Evolutionary conservation across 768 basidiomycete species (phyloP).

Genomic region (Lactarius deliciosus): DNA sequence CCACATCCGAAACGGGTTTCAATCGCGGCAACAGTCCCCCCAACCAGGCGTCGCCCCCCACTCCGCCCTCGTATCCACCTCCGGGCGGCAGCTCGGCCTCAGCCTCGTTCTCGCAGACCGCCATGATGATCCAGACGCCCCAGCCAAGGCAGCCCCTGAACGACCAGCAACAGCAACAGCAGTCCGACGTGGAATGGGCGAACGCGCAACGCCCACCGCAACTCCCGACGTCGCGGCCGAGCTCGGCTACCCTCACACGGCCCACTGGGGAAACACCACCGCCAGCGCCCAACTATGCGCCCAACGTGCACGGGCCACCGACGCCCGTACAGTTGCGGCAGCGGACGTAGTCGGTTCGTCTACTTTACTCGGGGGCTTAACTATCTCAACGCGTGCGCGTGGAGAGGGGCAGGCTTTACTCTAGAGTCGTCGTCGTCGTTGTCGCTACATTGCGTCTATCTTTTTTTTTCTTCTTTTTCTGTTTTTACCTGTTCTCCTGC

Average conservation of each 20-base stretch:
- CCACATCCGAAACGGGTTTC: constrained; percentile 27
- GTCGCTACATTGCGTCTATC: constrained; percentile 20
- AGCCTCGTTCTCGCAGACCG: constrained; percentile 44
- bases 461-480: constrained; percentile 16
- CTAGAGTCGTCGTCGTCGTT: background rate
- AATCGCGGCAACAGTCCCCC: constrained; percentile 27
- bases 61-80: constrained; percentile 21
- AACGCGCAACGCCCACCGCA: constrained; percentile 23
- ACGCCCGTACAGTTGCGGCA: constrained; percentile 29
- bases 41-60: constrained; percentile 20
- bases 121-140: constrained; percentile 44
- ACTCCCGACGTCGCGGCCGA: constrained; percentile 20
- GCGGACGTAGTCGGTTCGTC: constrained; percentile 23
- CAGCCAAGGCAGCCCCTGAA: constrained; percentile 35
- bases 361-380: too few species aligned
- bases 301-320: constrained; percentile 21
- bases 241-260: constrained; percentile 23
- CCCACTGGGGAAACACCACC: constrained; percentile 25
- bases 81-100: constrained; percentile 37
- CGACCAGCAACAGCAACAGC: background rate
- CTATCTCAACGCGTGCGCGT: background rate
- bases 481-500: constrained; percentile 11
- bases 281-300: constrained; percentile 14
- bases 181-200: constrained; percentile 27
- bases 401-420: background rate